A percentile compares a stretch with the other conserved stretches of the same genome.
Conservation (phyloP, 768 basidiomycete genomes). For the Suillus lakei region DNA sequence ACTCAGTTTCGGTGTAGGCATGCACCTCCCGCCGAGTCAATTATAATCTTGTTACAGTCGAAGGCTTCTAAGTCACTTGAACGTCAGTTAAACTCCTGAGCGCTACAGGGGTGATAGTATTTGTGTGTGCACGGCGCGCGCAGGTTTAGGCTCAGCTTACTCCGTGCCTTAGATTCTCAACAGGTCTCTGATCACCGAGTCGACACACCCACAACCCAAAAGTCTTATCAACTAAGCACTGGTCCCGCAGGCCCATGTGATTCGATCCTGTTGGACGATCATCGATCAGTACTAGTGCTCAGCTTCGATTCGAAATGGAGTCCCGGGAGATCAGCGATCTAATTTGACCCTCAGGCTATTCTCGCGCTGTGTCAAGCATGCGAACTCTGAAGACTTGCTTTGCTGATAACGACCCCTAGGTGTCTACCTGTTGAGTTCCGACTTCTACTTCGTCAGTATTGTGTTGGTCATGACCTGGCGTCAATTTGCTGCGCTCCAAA, state of each 20-base stretch:
- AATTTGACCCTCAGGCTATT: not conserved
- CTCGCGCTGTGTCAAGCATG: conserved; percentile 1
- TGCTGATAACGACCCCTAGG: not conserved
- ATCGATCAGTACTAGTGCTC: not conserved
- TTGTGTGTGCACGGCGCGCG: not conserved
- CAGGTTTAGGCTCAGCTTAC: not conserved
- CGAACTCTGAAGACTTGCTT: not conserved
- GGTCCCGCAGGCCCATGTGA: not conserved
- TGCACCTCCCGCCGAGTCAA: not conserved
- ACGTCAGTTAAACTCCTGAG: not conserved
- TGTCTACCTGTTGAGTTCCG: not conserved
- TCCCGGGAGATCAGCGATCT: not conserved
- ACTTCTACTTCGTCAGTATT: not conserved
- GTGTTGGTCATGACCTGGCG: not conserved
- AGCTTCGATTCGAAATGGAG: not conserved
- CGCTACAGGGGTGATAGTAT: not conserved
- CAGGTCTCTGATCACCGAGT: not conserved
- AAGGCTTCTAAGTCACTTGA: not conserved
- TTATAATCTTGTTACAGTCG: not conserved
- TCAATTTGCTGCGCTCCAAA: not conserved
- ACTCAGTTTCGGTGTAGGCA: not conserved
- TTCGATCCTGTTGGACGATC: not conserved
- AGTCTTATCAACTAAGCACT: not conserved
- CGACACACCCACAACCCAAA: not conserved
- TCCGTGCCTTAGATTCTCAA: not conserved